Evolutionary conservation across 192 early-diverging fungal genomes (phyloP).

Genomic region (Linnemannia schmuckeri): DNA sequence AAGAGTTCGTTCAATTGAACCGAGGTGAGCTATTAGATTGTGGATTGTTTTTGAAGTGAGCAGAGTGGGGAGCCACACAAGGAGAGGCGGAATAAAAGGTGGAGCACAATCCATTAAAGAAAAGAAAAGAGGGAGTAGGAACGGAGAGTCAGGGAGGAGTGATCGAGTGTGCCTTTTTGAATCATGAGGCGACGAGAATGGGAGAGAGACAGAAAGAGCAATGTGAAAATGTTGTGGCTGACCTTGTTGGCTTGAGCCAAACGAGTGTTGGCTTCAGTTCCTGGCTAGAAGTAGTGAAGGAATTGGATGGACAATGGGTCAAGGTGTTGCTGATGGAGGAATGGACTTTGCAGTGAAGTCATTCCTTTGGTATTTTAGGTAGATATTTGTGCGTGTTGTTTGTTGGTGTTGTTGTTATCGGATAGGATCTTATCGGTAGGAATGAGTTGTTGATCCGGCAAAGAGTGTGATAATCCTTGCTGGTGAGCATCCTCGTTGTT

Average conservation of each 20-base stretch:
- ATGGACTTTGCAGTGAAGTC: neutral
- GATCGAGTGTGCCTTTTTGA: neutral
- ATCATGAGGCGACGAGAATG: neutral
- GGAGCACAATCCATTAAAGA: neutral
- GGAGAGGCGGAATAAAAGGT: neutral
- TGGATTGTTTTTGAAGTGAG: neutral
- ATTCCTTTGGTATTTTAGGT: neutral
- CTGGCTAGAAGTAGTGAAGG: neutral
- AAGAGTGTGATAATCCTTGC: neutral
- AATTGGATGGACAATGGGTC: neutral
- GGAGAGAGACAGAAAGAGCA: neutral
- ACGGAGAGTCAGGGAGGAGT: neutral
- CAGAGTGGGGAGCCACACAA: neutral
- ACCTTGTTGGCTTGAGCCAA: constrained; percentile 40
- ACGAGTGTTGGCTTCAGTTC: neutral
- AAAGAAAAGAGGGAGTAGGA: neutral
- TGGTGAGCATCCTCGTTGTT: neutral
- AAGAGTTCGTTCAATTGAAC: constrained; percentile 38
- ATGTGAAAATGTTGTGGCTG: neutral
- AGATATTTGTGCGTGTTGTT: too few relatives aligned
- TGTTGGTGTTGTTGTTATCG: neutral
- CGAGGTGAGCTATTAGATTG: constrained; percentile 30
- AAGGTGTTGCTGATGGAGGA: neutral
- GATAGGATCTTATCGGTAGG: neutral
- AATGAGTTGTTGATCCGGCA: neutral